Evolutionary conservation across 2,329 filamentous ascomycete species (phyloP), one percentile per base, ranked within the genome.

Genomic region (Aspergillus bombycis): DNA sequence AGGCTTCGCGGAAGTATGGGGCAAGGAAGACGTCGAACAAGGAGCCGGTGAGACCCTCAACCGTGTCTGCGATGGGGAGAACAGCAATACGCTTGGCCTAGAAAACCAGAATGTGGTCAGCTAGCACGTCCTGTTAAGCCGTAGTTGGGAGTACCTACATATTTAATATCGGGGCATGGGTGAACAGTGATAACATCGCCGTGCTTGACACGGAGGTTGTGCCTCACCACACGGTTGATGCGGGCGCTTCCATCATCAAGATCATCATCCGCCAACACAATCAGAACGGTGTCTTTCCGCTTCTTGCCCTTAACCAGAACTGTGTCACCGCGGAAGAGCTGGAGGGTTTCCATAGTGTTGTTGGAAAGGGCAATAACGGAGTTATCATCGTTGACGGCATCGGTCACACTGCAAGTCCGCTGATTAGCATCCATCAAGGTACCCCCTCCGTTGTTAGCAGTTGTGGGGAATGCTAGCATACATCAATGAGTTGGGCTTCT

Each of bases 401-500:
- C 96, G 77, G 95, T 98, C 70, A 99, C 95, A 84, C 93, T 97
- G 75, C 71, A 64, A 43, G 61, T 60, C 53, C 48, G 58, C 56
- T 60, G 61, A 67, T 74, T 63, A 74, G 71, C 67, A 68, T 68
- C 48, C 28, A 65, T 38, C 46, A 58, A 52, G n/a, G 48, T 32
- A 14, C 34, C 50, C 58, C 64, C 56, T 58, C 62, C 56, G 46
- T 36, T 50, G 14, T 38, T 28, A 45, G 21, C 30, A 50, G 62
- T 30, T 23, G 52, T 38, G 11, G 52, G 32, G n/a, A 23, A 26
- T 12, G 43, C 19, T 36, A 52, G 80, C 90, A 80, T 86, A 96
- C 93, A 99, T 96, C 80, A 99, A 83, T 77, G 94, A 96, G 83
- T 99, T 99, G 74, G 94, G 94, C 92, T 99, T 99, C 94, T 99